Percentiles rank a stretch among this genome's conserved stretches.
Evolutionary conservation across 441 rosid genomes (phyloP).

Genomic region (Gossypium laxum): DNA sequence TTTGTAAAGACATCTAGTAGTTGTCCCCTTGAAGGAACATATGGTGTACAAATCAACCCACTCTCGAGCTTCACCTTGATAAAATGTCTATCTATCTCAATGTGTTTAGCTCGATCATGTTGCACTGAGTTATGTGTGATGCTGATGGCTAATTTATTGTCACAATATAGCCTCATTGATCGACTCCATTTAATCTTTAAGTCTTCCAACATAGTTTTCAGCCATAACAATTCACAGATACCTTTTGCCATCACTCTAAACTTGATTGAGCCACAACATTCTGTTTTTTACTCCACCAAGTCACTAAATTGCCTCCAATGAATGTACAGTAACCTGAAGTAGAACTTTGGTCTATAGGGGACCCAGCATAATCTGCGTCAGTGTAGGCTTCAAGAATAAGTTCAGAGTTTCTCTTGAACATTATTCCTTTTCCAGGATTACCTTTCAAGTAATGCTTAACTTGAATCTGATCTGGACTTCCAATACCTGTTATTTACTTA

Average conservation of each 20-base stretch:
- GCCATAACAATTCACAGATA: background rate
- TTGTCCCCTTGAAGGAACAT: background rate
- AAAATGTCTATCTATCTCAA: background rate
- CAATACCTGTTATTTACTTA: background rate
- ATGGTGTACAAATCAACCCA: background rate
- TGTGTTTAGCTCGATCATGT: background rate
- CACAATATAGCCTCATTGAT: background rate
- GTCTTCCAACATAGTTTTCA: background rate
- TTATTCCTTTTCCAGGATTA: no score
- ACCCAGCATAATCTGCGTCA: no score
- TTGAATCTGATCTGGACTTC: background rate
- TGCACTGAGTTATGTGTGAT: slow-evolving; percentile 1
- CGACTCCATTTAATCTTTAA: background rate
- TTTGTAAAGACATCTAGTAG: no score
- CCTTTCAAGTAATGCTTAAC: no score
- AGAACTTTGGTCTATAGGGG: no score
- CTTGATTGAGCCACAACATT: background rate
- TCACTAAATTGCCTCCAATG: no score
- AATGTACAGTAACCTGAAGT: no score
- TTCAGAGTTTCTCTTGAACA: no score
- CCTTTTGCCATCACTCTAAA: no score
- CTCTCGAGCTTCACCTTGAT: background rate
- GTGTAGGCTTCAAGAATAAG: no score
- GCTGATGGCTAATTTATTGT: background rate
- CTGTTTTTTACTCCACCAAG: background rate